phyloP scores from a whole-genome alignment of 495 filamentous ascomycete species.

The Lindgomyces ingoldianus region DNA sequence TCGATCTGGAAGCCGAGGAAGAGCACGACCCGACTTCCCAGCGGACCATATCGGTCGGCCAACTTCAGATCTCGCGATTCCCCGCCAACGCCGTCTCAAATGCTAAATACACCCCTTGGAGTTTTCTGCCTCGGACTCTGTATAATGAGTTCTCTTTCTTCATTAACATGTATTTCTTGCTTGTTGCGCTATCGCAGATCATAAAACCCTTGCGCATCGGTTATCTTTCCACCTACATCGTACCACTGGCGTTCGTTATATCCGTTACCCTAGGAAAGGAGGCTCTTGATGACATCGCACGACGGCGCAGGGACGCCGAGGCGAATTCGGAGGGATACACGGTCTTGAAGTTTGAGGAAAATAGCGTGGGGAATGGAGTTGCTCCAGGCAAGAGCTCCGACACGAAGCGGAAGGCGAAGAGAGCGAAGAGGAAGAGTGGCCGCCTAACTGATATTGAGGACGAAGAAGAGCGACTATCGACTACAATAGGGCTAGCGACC shows the following conservation, averaged over 20 bases:
- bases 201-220: constrained; percentile 88
- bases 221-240: constrained; percentile 92
- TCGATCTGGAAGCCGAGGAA: constrained; percentile 36
- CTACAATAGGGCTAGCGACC: constrained; percentile 44
- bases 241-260: constrained; percentile 88
- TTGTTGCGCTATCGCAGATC: constrained; percentile 91
- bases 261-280: constrained; percentile 92
- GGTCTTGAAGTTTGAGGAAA: constrained; percentile 65
- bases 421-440: constrained; percentile 30
- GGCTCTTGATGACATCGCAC: constrained; percentile 87
- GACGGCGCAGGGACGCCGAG: constrained; percentile 83
- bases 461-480: constrained; percentile 48
- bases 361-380: constrained; percentile 27
- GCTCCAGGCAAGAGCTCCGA: constrained; percentile 30
- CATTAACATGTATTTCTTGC: constrained; percentile 97
- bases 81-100: constrained; percentile 92
- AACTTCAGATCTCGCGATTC: constrained; percentile 55
- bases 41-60: constrained; percentile 43
- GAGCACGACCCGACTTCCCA: constrained; percentile 43
- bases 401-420: constrained; percentile 25
- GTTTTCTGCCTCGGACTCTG: constrained; percentile 87
- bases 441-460: constrained; percentile 47
- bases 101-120: constrained; percentile 96
- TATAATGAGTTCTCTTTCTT: constrained; percentile 99
- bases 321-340: constrained; percentile 91